A percentile compares a stretch with the other conserved stretches of the same genome.
Conservation (phyloP, 148 eudicot genomes). For the Mesembryanthemum crystallinum region DNA sequence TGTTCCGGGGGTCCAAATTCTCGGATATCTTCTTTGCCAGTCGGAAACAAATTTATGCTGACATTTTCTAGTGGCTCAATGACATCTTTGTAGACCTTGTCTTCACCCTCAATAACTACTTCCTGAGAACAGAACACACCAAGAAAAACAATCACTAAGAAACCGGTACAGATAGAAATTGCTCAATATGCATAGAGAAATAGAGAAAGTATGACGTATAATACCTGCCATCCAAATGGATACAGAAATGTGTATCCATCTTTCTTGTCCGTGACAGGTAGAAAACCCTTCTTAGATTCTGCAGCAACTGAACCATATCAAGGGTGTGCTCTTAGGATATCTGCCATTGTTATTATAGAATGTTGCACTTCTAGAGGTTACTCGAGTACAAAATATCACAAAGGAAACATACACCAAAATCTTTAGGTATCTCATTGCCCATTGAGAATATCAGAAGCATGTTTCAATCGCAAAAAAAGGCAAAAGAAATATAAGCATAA, state of each 20-base stretch:
- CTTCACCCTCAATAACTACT: conserved; percentile 85
- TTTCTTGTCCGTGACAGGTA: conserved; percentile 68
- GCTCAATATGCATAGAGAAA: conserved; percentile 1
- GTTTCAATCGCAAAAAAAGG: not conserved
- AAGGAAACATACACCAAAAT: not conserved
- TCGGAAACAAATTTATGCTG: conserved; percentile 74
- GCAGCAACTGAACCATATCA: conserved; percentile 99
- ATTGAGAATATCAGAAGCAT: not conserved
- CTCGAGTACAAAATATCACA: conserved; percentile 10
- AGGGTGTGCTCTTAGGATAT: conserved; percentile 64
- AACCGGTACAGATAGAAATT: not conserved
- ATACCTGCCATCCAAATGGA: conserved; percentile 99
- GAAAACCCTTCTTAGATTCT: conserved; percentile 82
- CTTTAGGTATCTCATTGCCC: not conserved
- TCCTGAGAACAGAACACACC: conserved; percentile 45
- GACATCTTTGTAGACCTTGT: conserved; percentile 95
- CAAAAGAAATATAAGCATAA: not conserved
- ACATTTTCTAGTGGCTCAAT: conserved; percentile 96
- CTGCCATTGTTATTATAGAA: conserved; percentile 35
- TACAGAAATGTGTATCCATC: conserved; percentile 85
- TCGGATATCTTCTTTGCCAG: conserved; percentile 66
- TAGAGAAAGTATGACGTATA: not conserved
- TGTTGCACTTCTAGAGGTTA: conserved; percentile 28
- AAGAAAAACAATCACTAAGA: not conserved
- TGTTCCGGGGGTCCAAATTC: conserved; percentile 89